Conservation (phyloP, 2,329 filamentous ascomycete genomes). For the Aspergillus terreus region DNA sequence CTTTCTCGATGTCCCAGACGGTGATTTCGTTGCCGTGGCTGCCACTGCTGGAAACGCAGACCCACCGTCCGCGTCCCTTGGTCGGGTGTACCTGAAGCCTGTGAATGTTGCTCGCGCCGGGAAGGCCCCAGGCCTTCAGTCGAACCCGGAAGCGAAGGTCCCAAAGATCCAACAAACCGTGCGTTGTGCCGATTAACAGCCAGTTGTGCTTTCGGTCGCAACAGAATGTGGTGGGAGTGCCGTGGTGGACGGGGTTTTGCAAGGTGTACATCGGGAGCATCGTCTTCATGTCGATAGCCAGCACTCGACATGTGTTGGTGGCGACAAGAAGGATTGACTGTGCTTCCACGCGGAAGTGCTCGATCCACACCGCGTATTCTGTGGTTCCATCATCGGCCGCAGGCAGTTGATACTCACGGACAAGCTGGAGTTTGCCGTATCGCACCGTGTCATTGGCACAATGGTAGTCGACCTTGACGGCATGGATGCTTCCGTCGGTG, state of each 20-base stretch:
- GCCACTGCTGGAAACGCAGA: conserved; percentile 85
- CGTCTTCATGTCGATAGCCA: conserved; percentile 80
- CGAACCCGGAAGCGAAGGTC: conserved; percentile 91
- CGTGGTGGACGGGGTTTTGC: conserved; percentile 86
- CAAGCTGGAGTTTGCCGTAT: conserved; percentile 71
- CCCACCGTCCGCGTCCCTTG: conserved; percentile 74
- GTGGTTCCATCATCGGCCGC: conserved; percentile 36
- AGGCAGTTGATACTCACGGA: conserved; percentile 75
- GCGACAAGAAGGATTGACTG: conserved; percentile 80
- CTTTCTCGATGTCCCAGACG: conserved; percentile 92
- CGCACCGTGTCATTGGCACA: conserved; percentile 58
- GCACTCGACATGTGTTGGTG: conserved; percentile 77
- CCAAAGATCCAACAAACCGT: conserved; percentile 92
- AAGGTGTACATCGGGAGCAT: conserved; percentile 80
- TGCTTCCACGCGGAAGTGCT: conserved; percentile 81
- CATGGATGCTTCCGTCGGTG: conserved; percentile 83
- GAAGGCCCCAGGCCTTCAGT: conserved; percentile 82
- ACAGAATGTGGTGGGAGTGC: conserved; percentile 86
- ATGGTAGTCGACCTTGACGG: conserved; percentile 74
- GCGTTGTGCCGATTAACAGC: conserved; percentile 86
- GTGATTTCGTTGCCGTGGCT: conserved; percentile 78
- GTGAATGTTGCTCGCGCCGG: conserved; percentile 75
- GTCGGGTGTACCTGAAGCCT: conserved; percentile 74
- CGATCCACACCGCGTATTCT: conserved; percentile 83
- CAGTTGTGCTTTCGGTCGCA: conserved; percentile 83